phyloP scores from a whole-genome alignment of 2,329 filamentous ascomycete species.

The Colletotrichum liriopes region DNA sequence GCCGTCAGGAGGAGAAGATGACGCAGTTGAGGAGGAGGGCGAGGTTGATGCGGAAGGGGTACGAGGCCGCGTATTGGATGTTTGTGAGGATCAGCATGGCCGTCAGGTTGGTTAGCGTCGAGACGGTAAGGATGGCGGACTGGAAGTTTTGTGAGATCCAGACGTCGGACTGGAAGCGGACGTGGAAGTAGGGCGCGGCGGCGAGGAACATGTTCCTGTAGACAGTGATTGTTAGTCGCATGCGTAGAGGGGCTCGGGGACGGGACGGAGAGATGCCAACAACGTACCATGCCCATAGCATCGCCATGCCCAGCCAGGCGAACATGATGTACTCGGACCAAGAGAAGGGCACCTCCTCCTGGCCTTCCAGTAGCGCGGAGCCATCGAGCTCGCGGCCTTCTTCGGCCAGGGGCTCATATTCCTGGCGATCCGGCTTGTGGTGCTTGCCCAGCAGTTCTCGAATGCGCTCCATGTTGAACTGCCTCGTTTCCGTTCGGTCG shows the following conservation, averaged over 20 bases:
- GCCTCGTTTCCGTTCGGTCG: background rate
- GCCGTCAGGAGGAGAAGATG: slow-evolving; percentile 85
- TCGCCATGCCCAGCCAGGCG: slow-evolving; percentile 86
- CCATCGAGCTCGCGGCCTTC: slow-evolving; percentile 48
- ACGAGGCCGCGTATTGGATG: slow-evolving; percentile 86
- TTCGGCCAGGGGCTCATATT: slow-evolving; percentile 49
- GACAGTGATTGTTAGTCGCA: slow-evolving; percentile 8
- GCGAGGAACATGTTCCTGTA: slow-evolving; percentile 98
- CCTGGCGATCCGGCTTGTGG: slow-evolving; percentile 39
- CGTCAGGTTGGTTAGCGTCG: slow-evolving; percentile 85
- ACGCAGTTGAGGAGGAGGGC: slow-evolving; percentile 84
- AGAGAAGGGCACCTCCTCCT: slow-evolving; percentile 75
- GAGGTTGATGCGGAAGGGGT: slow-evolving; percentile 86
- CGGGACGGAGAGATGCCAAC: slow-evolving; percentile 20
- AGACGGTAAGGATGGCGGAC: slow-evolving; percentile 88
- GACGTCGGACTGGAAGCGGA: slow-evolving; percentile 79
- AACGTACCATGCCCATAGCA: slow-evolving; percentile 96
- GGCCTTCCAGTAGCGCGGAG: slow-evolving; percentile 48
- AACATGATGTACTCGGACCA: slow-evolving; percentile 92
- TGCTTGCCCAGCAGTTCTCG: slow-evolving; percentile 32
- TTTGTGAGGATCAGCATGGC: slow-evolving; percentile 84
- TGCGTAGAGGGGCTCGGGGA: background rate
- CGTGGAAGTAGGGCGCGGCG: slow-evolving; percentile 92
- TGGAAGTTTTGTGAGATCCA: slow-evolving; percentile 89
- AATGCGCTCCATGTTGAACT: slow-evolving; percentile 39